Evolutionary conservation across 2,329 filamentous ascomycete species (phyloP), one percentile per base, ranked within the genome.

Genomic region (Curvularia hawaiiensis): DNA sequence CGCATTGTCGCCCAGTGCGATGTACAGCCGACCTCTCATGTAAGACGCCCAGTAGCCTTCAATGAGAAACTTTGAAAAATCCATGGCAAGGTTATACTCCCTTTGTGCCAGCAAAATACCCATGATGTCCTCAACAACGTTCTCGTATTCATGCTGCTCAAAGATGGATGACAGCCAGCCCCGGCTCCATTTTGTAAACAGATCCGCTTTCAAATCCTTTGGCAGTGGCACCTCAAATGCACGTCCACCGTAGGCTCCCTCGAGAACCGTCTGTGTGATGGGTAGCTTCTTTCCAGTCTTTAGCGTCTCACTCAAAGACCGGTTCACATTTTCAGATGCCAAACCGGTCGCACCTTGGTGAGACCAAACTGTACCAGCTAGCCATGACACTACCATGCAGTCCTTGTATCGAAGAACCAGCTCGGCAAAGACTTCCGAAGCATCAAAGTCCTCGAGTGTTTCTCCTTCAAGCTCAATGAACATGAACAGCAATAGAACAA

Each of bases 401-500:
- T 77, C 74, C 50, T 75, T 73, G 52, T 78, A 72, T 28, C 71
- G 65, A 39, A 62, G 62, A 7, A 75, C 85, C 18, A 99, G 82
- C 54, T 89, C 84, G n/a, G 82, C 79, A 33, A 95, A 80, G 6
- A 97, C 82, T 46, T 85, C 67, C 6, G 68, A 65, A 7, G 73
- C 83, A 68, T 86, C 79, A 77, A 90, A 94, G 35, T 94, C 85
- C 4, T 82, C 79, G 2, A 85, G 85, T 16, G 90, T 85, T 40
- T 91, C 87, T 41, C 89, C 87, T 63, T 88, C 85, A 39, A 88
- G 88, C 73, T 95, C 90, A 4, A 67, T 57, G 41, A 70, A 70
- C 83, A 98, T 89, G 74, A 97, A 92, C 10, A 95, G 84, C 16
- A 96, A 82, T 7, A 99, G 83, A 3, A 95, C 83, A 2, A 98